phyloP scores from a whole-genome alignment of 2,329 filamentous ascomycete species.

The Diaporthe amygdali region DNA sequence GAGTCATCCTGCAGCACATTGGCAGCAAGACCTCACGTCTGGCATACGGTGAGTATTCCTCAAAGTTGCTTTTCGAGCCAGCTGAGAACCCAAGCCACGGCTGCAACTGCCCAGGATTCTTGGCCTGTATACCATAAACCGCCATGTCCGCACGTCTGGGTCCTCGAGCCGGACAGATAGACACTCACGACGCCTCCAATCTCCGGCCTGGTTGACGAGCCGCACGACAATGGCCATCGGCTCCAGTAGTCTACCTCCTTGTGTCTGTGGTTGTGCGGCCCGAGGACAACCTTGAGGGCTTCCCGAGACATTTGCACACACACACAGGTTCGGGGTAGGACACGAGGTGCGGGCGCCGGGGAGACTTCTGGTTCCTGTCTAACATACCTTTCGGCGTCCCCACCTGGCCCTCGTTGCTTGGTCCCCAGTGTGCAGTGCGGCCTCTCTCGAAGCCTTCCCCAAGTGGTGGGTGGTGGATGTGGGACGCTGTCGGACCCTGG shows the following conservation, averaged over 20 bases:
- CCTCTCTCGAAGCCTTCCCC: too few species aligned
- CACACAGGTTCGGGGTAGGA: background rate
- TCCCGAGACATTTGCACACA: conserved; percentile 13
- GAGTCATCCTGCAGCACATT: background rate
- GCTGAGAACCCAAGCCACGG: background rate
- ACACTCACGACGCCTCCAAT: background rate
- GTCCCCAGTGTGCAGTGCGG: too few species aligned
- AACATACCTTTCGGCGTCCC: background rate
- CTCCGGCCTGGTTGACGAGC: background rate
- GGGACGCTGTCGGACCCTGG: background rate
- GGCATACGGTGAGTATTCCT: background rate
- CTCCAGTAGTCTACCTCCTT: background rate
- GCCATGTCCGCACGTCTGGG: too few species aligned
- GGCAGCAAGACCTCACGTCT: background rate
- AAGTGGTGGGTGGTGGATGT: too few species aligned
- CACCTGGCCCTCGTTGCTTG: too few species aligned
- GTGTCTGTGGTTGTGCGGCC: background rate
- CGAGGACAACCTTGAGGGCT: conserved; percentile 8
- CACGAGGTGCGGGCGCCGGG: background rate
- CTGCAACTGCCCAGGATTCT: background rate
- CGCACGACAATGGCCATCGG: background rate
- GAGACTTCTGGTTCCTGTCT: background rate
- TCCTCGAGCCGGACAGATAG: background rate
- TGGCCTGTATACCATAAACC: background rate
- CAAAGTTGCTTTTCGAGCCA: background rate